Percentiles rank a stretch among this genome's conserved stretches.
These are phyloP conservation scores for Trichoderma sp. DNA, from an alignment of 2,329 filamentous ascomycete species.

Conservation along the genomic window DNA sequence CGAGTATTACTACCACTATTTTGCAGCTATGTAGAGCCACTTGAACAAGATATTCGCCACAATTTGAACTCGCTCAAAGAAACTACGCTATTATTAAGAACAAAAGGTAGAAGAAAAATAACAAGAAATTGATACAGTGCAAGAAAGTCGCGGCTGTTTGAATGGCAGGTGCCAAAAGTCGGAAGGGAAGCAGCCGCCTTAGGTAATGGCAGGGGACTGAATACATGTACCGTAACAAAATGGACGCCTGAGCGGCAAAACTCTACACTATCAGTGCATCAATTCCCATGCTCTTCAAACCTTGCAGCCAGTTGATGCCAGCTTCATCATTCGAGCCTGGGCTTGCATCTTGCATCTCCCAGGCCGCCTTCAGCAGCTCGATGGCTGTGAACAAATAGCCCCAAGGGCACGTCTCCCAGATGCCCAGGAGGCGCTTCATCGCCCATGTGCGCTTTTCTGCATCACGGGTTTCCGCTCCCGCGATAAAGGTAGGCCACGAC, in stretches of 20 bases:
- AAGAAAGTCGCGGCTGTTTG: background rate
- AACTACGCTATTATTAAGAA: background rate
- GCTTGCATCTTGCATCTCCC: conserved; percentile 41
- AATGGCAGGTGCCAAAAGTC: background rate
- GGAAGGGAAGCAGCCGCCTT: background rate
- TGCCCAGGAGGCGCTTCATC: conserved; percentile 44
- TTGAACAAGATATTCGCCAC: background rate
- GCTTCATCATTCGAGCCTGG: conserved; percentile 21
- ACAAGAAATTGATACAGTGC: background rate
- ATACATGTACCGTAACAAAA: background rate
- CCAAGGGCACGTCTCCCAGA: conserved; percentile 47
- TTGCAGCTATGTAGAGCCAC: background rate
- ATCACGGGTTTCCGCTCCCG: conserved; percentile 52
- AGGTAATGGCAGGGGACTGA: background rate
- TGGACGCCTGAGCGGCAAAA: background rate
- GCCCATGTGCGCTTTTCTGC: conserved; percentile 48
- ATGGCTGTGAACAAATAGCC: conserved; percentile 50
- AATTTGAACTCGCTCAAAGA: background rate
- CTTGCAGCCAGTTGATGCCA: conserved; percentile 41
- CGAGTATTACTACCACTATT: background rate
- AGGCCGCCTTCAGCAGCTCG: conserved; percentile 47
- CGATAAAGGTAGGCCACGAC: conserved; percentile 58
- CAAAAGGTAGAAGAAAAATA: background rate
- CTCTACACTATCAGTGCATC: conserved; percentile 46
- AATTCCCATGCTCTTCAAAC: conserved; percentile 42